These are phyloP conservation scores for Biancaea sappan DNA, from an alignment of 306 rosid genomes.

Conservation along the genomic window DNA sequence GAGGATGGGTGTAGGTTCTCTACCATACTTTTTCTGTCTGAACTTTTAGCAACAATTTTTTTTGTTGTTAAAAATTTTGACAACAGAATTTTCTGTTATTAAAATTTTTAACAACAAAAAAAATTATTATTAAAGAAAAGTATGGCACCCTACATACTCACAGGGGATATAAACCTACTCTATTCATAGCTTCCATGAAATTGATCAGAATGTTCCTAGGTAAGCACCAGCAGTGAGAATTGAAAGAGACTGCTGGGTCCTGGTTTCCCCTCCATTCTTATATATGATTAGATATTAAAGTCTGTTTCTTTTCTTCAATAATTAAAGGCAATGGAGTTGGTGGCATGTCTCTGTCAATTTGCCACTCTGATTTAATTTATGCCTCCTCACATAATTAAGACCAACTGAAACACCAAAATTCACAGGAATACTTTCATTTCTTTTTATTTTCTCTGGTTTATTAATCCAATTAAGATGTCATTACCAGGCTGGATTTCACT, in stretches of 20 bases:
- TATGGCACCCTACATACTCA: too few species aligned
- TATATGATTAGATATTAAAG: conserved; percentile 35
- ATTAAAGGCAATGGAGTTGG: conserved; percentile 36
- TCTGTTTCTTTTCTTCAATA: conserved; percentile 22
- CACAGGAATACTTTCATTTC: not conserved
- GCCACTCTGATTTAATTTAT: conserved; percentile 17
- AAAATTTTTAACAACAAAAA: too few species aligned
- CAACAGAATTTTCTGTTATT: too few species aligned
- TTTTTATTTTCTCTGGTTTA: too few species aligned
- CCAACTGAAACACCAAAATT: not conserved
- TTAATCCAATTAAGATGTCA: too few species aligned
- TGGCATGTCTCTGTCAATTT: conserved; percentile 51
- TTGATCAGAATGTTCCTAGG: conserved; percentile 21
- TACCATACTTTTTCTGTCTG: too few species aligned
- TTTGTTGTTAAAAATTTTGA: too few species aligned
- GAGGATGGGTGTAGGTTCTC: too few species aligned
- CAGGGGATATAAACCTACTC: conserved; percentile 35
- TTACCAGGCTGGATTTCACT: too few species aligned
- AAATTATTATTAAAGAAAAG: too few species aligned
- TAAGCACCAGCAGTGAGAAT: conserved; percentile 16
- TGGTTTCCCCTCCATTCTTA: not conserved
- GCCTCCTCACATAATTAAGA: not conserved
- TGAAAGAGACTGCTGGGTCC: conserved; percentile 37
- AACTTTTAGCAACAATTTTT: too few species aligned
- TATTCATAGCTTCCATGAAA: conserved; percentile 31